Conservation (phyloP, 148 eudicot genomes). For the Rheum nobile region DNA sequence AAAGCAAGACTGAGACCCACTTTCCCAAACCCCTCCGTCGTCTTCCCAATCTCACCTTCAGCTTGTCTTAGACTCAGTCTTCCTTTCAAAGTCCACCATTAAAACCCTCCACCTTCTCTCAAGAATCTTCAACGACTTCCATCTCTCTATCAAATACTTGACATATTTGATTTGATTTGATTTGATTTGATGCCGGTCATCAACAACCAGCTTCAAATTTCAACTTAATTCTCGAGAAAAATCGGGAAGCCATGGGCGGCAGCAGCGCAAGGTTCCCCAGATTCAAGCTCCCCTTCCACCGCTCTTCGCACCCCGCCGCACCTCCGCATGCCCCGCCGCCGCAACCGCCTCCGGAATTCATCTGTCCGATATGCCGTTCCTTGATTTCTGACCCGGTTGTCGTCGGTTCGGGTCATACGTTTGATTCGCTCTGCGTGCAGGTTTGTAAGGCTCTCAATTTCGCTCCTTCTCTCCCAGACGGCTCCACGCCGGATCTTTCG, state of each 20-base stretch:
- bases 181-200: background rate
- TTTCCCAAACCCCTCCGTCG: background rate
- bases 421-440: constrained; percentile 51
- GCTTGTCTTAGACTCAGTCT: constrained; percentile 1
- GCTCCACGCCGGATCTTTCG: constrained; percentile 39
- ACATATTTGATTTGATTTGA: background rate
- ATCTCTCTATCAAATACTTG: background rate
- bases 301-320: background rate
- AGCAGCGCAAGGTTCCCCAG: constrained; percentile 2
- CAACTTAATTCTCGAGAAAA: background rate
- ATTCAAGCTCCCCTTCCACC: constrained; percentile 8
- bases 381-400: constrained; percentile 69
- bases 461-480: constrained; percentile 38
- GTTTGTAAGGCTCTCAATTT: constrained; percentile 37
- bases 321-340: background rate
- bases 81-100: background rate
- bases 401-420: constrained; percentile 64
- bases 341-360: constrained; percentile 47
- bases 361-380: constrained; percentile 56
- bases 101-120: background rate
- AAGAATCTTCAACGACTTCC: background rate
- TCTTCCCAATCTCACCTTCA: constrained; percentile 2
- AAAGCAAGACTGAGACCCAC: background rate
- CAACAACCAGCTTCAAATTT: background rate
- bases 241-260: background rate